These are phyloP conservation scores for Fusarium mundagurra DNA, from an alignment of 2,329 filamentous ascomycete species.

Conservation along the genomic window DNA sequence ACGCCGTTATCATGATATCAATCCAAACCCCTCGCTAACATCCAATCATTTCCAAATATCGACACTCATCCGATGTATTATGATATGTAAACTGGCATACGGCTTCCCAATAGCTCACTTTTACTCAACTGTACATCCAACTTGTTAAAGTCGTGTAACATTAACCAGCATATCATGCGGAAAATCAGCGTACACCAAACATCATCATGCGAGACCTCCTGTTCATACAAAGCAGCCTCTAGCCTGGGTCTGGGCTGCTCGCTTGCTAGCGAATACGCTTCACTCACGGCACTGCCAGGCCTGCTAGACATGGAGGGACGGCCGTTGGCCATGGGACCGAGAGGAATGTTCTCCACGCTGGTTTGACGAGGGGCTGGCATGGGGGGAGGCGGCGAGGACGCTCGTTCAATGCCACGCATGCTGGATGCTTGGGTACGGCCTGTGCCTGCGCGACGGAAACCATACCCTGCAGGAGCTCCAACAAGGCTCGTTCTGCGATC, in stretches of 20 bases:
- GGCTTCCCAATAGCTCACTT: constrained; percentile 63
- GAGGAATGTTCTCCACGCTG: constrained; percentile 13
- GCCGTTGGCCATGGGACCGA: constrained; percentile 12
- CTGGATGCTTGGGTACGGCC: constrained; percentile 40
- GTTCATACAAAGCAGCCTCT: constrained; percentile 31
- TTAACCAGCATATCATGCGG: constrained; percentile 67
- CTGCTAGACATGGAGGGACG: constrained; percentile 10
- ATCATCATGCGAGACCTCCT: constrained; percentile 48
- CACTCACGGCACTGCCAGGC: constrained; percentile 25
- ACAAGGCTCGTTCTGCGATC: constrained; percentile 41
- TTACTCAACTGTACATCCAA: constrained; percentile 63
- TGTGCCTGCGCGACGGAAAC: constrained; percentile 35
- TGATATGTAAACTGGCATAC: constrained; percentile 65
- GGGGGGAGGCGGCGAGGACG: constrained; percentile 4
- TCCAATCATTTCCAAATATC: not conserved
- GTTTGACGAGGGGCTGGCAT: constrained; percentile 22
- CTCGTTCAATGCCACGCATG: constrained; percentile 21
- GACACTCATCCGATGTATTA: constrained; percentile 2
- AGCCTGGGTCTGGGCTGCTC: constrained; percentile 6
- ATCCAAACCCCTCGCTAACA: not conserved
- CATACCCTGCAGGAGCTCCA: constrained; percentile 34
- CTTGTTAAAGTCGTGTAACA: constrained; percentile 66
- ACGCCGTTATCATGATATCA: constrained; percentile 19
- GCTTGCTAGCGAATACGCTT: constrained; percentile 15
- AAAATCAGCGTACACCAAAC: constrained; percentile 67